Percentiles rank a stretch among this genome's conserved stretches.
Evolutionary conservation across 352 stramenopile species (phyloP).

Genomic region (Phytophthora litchii): DNA sequence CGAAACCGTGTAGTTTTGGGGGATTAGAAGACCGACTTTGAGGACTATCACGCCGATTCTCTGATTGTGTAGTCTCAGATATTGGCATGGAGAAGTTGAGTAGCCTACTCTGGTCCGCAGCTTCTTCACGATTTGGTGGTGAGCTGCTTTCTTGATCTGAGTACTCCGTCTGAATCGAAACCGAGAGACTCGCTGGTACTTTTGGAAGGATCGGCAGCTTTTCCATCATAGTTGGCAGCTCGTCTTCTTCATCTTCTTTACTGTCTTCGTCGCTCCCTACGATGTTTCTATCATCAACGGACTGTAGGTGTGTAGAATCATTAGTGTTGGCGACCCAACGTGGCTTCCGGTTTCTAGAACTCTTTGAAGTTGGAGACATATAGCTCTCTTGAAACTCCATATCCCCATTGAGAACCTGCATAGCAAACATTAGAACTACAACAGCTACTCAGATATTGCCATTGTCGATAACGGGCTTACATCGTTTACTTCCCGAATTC

Average conservation of each 20-base stretch:
- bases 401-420: conserved; percentile 65
- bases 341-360: conserved; percentile 9
- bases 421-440: conserved; percentile 4
- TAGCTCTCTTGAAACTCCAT: conserved; percentile 63
- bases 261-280: conserved; percentile 16
- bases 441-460: not conserved
- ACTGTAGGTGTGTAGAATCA: not conserved
- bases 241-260: conserved; percentile 49
- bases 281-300: not conserved
- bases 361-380: conserved; percentile 33
- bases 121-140: conserved; percentile 1
- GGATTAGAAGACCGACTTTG: conserved; percentile 6
- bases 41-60: not conserved
- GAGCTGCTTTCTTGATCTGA: conserved; percentile 15
- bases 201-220: conserved; percentile 12
- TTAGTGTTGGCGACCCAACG: conserved; percentile 1
- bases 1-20: conserved; percentile 12
- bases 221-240: conserved; percentile 66
- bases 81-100: conserved; percentile 12
- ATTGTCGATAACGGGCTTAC: conserved; percentile 30
- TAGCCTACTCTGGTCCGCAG: not conserved
- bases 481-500: conserved; percentile 73
- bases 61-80: not conserved
- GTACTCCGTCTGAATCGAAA: conserved; percentile 30
- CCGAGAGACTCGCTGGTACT: conserved; percentile 7